Percentiles rank a stretch among this genome's conserved stretches.
These are phyloP conservation scores for Lupinus albus DNA, from an alignment of 306 rosid genomes.

Conservation along the genomic window DNA sequence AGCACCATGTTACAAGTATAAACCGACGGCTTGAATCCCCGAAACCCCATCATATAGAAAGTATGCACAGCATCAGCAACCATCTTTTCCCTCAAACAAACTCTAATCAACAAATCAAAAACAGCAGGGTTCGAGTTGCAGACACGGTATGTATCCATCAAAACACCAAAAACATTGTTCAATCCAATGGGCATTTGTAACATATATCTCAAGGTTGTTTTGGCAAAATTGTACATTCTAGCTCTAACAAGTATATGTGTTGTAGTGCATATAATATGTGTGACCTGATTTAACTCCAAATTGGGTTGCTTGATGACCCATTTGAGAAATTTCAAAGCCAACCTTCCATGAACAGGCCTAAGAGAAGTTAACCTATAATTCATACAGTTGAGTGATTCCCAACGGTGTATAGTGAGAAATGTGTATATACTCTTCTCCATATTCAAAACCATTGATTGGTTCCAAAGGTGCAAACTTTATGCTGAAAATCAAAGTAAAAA, in stretches of 20 bases:
- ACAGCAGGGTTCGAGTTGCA: slow-evolving; percentile 80
- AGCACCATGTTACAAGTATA: slow-evolving; percentile 75
- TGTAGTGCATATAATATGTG: slow-evolving; percentile 61
- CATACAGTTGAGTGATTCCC: slow-evolving; percentile 82
- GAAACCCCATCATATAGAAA: slow-evolving; percentile 61
- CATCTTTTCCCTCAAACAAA: slow-evolving; percentile 63
- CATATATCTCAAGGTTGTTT: slow-evolving; percentile 55
- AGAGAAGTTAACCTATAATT: slow-evolving; percentile 65
- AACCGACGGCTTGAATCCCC: slow-evolving; percentile 71
- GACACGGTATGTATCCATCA: slow-evolving; percentile 73
- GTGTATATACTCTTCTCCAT: slow-evolving; percentile 77
- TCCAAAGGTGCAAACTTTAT: slow-evolving; percentile 23
- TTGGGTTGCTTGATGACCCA: slow-evolving; percentile 69
- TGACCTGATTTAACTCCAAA: slow-evolving; percentile 64
- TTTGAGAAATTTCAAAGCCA: slow-evolving; percentile 71
- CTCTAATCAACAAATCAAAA: slow-evolving; percentile 71
- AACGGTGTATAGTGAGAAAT: slow-evolving; percentile 68
- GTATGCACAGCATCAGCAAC: slow-evolving; percentile 59
- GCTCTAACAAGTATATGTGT: slow-evolving; percentile 76
- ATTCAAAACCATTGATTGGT: slow-evolving; percentile 36
- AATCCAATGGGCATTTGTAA: slow-evolving; percentile 52
- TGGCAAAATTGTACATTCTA: slow-evolving; percentile 70
- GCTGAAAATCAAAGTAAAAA: slow-evolving; percentile 34
- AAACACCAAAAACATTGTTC: slow-evolving; percentile 54
- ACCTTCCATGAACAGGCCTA: slow-evolving; percentile 80